These are phyloP conservation scores for Barnettozyma wickerhamii DNA, from an alignment of 805 yeast species.

Conservation along the genomic window DNA sequence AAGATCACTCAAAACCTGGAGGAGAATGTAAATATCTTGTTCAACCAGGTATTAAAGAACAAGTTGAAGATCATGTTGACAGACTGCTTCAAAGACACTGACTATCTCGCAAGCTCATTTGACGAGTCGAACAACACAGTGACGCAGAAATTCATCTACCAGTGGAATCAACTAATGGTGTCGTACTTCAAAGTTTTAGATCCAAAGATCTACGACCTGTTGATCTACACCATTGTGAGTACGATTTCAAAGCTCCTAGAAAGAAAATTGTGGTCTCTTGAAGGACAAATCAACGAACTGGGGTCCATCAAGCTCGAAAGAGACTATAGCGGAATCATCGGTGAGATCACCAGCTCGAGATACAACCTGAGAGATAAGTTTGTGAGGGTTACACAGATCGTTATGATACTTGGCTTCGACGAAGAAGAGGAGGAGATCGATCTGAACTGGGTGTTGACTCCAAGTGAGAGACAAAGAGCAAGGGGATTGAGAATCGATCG, in stretches of 20 bases:
- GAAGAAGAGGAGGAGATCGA: constrained; percentile 54
- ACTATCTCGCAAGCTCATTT: constrained; percentile 21
- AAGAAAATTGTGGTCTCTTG: constrained; percentile 59
- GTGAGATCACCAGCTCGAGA: constrained; percentile 65
- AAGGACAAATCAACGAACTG: constrained; percentile 68
- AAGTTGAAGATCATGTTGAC: constrained; percentile 39
- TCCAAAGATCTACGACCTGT: constrained; percentile 44
- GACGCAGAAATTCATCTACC: constrained; percentile 48
- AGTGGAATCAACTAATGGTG: constrained; percentile 59
- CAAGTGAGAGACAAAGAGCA: constrained; percentile 64
- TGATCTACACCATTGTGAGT: constrained; percentile 47
- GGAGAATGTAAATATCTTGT: constrained; percentile 41
- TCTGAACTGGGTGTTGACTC: constrained; percentile 71
- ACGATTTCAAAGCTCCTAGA: constrained; percentile 57
- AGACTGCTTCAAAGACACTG: constrained; percentile 34
- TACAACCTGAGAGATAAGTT: constrained; percentile 77
- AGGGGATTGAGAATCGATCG: constrained; percentile 49
- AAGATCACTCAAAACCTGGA: constrained; percentile 30
- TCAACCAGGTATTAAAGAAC: constrained; percentile 41
- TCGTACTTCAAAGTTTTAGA: constrained; percentile 65
- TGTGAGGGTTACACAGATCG: constrained; percentile 77
- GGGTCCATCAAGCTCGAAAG: constrained; percentile 84
- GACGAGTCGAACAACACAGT: constrained; percentile 33
- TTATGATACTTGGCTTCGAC: constrained; percentile 77
- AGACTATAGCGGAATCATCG: constrained; percentile 70